Base-by-base conservation (phyloP, 192 early-diverging fungal genomes). In the Coemansia sp. region DNA sequence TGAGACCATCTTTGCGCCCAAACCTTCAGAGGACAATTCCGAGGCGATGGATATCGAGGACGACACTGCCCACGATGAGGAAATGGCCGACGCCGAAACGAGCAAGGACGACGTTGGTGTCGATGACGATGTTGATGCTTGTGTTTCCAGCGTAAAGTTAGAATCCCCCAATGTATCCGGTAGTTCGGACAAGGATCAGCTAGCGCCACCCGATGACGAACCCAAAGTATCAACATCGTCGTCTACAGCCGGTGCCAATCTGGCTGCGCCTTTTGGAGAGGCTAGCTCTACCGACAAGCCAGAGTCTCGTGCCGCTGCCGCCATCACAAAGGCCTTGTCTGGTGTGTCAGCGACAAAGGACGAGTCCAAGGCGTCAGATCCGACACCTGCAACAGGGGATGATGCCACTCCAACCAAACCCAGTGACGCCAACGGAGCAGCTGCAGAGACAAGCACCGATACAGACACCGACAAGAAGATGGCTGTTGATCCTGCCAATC, bases 41-140 rank as follows among this genome's bases (percentile, higher is more conserved):
- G 83, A 83, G 44, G 75, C 80, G 4, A 69, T 65, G 41, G 83
- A 85, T 55, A 72, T 69, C 10, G 75, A 76, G 37, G 61, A 15
- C 29, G 55, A 14, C 20, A 33, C 36, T 14, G 45, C 41, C 65
- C 79, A 48, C 17, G 61, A 62, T n/a, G 38, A 28, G 45, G 29
- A 64, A 5, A 50, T 62, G 45, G 60, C 34, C 8, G 55, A n/a
- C 17, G 14, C 13, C 22, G 45, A 48, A 25, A 0, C 45, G 14
- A 15, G 8, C 22, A 25, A 48, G 23, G 44, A 11, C 6, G 44
- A 20, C 6, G 22, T 11, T 20, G 44, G 13, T 23, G 45, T 25
- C 10, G 45, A 4, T 48, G 10, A 8, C 13, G 42, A 15, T 20
- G 13, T 19, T 14, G 19, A 17, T 17, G 42, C 42, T 44, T 6